Evolutionary conservation across 2,329 filamentous ascomycete species (phyloP).

Genomic region (Hypomyces perniciosus): DNA sequence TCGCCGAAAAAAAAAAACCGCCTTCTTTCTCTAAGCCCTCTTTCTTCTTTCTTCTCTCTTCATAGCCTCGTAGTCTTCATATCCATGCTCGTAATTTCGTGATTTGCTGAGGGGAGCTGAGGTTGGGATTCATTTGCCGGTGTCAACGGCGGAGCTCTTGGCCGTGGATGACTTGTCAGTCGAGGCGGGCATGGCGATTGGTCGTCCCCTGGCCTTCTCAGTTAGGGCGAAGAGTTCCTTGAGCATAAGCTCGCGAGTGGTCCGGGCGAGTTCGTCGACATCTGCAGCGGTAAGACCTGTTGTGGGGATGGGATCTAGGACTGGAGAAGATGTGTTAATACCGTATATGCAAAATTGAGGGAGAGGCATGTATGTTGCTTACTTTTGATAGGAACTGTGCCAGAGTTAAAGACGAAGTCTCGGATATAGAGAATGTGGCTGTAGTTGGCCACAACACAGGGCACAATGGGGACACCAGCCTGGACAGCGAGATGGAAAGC

Average conservation of each 20-base stretch:
- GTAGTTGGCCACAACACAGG: constrained; percentile 76
- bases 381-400: constrained; percentile 72
- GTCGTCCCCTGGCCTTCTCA: constrained; percentile 41
- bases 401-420: constrained; percentile 58
- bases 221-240: constrained; percentile 54
- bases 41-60: not conserved
- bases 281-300: constrained; percentile 66
- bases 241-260: constrained; percentile 70
- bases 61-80: no score
- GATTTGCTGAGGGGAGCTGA: not conserved
- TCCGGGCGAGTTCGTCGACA: constrained; percentile 65
- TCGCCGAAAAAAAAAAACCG: not conserved
- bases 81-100: not conserved
- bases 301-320: constrained; percentile 76
- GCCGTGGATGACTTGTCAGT: constrained; percentile 17
- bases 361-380: constrained; percentile 18
- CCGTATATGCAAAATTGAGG: not conserved
- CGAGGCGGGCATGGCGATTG: constrained; percentile 26
- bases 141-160: constrained; percentile 27
- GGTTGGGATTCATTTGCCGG: not conserved
- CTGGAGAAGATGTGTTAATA: constrained; percentile 33
- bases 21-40: not conserved
- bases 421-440: constrained; percentile 64
- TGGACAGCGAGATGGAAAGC: constrained; percentile 95
- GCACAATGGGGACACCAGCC: constrained; percentile 88